These are phyloP conservation scores for Eurotiales sp. DNA, from an alignment of 2,329 filamentous ascomycete genomes.

Conservation along the genomic window DNA sequence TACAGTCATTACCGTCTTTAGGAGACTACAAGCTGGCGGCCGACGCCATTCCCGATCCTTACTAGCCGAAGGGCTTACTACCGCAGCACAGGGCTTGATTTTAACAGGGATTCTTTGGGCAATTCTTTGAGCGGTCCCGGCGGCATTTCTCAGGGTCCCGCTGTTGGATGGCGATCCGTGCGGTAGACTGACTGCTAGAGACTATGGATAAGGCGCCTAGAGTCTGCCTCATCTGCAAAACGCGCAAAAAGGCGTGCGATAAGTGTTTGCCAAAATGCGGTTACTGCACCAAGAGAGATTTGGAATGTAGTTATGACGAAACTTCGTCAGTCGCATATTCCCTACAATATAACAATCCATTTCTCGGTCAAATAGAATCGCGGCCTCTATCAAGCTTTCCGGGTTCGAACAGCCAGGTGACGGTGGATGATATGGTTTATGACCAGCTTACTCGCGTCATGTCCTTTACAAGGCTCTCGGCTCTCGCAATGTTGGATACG, in stretches of 20 bases:
- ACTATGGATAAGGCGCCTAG: neutral
- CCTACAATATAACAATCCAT: neutral
- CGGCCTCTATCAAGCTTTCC: neutral
- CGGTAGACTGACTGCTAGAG: neutral
- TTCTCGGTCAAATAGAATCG: neutral
- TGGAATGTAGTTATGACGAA: slow-evolving; percentile 2
- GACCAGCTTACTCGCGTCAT: neutral
- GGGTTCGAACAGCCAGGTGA: neutral
- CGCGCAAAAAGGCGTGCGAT: slow-evolving; percentile 6
- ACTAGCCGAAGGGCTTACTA: no score
- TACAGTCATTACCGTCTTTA: neutral
- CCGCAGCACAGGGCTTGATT: no score
- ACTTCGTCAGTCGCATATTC: neutral
- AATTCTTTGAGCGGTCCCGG: neutral
- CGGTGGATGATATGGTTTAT: neutral
- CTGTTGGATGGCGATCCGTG: neutral
- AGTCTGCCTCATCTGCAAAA: slow-evolving; percentile 2
- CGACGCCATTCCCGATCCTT: neutral
- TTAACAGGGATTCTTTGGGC: neutral
- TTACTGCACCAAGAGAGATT: neutral
- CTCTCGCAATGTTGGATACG: neutral
- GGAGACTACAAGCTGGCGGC: neutral
- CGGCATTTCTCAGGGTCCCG: neutral
- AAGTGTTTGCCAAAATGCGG: slow-evolving; percentile 2
- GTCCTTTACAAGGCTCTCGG: neutral